These are phyloP conservation scores for Hermanozyma aechmeae DNA, from an alignment of 805 yeast species.

Conservation along the genomic window DNA sequence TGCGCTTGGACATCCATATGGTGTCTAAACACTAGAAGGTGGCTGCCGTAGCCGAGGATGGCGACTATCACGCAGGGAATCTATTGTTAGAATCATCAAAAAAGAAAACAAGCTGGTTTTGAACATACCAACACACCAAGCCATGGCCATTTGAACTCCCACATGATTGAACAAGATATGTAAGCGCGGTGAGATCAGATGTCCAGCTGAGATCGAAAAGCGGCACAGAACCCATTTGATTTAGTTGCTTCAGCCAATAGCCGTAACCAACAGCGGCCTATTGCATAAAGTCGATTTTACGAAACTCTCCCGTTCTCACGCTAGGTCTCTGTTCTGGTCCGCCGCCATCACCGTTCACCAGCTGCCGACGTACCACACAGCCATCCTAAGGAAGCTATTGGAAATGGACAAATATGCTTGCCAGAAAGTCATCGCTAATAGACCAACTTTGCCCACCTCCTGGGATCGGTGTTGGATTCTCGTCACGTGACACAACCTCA, in stretches of 20 bases:
- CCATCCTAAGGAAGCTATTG: neutral
- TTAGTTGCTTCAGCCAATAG: neutral
- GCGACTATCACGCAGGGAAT: slow-evolving; percentile 59
- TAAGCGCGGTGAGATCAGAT: neutral
- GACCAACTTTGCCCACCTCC: neutral
- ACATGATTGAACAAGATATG: slow-evolving; percentile 4
- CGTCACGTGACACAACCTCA: slow-evolving; percentile 4
- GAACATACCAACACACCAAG: slow-evolving; percentile 9
- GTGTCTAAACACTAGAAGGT: slow-evolving; percentile 36
- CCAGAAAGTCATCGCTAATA: neutral
- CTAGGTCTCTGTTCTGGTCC: too few species aligned
- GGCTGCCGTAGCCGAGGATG: slow-evolving; percentile 38
- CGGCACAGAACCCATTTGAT: neutral
- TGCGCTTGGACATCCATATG: slow-evolving; percentile 32
- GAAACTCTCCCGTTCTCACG: too few species aligned
- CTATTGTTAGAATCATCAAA: slow-evolving; percentile 23
- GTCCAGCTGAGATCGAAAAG: neutral
- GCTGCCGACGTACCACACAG: neutral
- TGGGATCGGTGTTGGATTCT: neutral
- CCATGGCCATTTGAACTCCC: slow-evolving; percentile 12
- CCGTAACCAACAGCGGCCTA: too few species aligned
- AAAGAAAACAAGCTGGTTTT: too few species aligned
- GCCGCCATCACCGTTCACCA: too few species aligned
- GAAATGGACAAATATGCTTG: neutral
- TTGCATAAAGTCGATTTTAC: too few species aligned